Evolutionary conservation across 2,329 filamentous ascomycete species (phyloP), one percentile per base, ranked within the genome.

Genomic region (Fusarium pseudograminearum): DNA sequence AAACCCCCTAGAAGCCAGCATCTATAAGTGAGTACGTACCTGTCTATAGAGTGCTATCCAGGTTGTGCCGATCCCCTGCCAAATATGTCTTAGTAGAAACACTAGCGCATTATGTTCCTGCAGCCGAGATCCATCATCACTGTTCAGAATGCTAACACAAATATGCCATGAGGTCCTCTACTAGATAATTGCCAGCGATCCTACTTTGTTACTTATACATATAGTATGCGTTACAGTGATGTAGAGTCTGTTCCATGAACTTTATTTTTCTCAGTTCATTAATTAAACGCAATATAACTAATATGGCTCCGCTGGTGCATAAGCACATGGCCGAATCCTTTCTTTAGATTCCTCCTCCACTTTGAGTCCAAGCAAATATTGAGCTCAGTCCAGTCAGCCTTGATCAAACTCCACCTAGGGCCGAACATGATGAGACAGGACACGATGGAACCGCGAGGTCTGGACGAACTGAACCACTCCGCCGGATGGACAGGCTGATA

Each of bases 81-180:
- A 58, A 31, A 31, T 42, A 54, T 40, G 67, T 62, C 77, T 68
- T 74, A 78, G 63, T 61, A 69, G 76, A 78, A 78, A 78, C 77
- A 72, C 76, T 78, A 78, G 77, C 74, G 74, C 54, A 34, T 59
- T 68, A 45, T 71, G 75, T 77, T 75, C 76, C 76, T 78, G 74
- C 74, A 70, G 65, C 61, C 66, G 58, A 54, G 42, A 38, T 57
- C 61, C 33, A 51, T 45, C 15, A 16, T 38, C 33, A 46, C 36
- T 36, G 9, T 31, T 41, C 60, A 69, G 54, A 65, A 57, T 44
- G 47, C 57, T 45, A 58, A 51, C 24, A 51, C 41, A 45, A 57
- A 40, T 40, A 59, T 38, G 16, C 22, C 22, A 59, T 26, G 53
- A 65, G 53, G 58, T 52, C 20, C 46, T 38, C 54, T 38, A 31